Evolutionary conservation across 345 rosid species (phyloP).

Genomic region (Dimocarpus longan): DNA sequence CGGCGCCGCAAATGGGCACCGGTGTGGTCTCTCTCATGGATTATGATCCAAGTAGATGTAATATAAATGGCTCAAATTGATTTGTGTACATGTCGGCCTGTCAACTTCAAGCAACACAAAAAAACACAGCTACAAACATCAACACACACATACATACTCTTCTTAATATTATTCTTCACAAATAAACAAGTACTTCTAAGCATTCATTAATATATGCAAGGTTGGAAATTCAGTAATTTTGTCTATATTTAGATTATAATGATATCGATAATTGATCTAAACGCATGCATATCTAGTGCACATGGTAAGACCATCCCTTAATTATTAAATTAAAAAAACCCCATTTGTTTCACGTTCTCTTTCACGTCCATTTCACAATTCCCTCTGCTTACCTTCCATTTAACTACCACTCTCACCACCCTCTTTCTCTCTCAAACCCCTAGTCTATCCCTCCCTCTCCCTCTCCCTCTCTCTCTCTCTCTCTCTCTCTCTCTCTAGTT

Average conservation of each 20-base stretch:
- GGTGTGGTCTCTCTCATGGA: conserved; percentile 10
- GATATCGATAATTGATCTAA: background rate
- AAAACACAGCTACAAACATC: background rate
- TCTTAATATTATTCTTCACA: no score
- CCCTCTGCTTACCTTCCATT: conserved; percentile 16
- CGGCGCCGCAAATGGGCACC: conserved; percentile 32
- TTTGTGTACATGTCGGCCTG: background rate
- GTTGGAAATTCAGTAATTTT: no score
- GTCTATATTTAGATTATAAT: no score
- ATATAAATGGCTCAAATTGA: conserved; percentile 14
- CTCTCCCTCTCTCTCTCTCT: conserved; percentile 9
- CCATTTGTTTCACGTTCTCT: conserved; percentile 46
- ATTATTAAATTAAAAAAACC: background rate
- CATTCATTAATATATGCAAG: background rate
- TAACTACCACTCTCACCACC: conserved; percentile 27
- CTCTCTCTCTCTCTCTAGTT: background rate
- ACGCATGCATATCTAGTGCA: no score
- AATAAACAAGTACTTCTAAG: no score
- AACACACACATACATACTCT: background rate
- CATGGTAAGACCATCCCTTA: no score
- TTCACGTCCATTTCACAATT: conserved; percentile 32
- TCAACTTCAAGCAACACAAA: background rate
- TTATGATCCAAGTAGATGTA: background rate
- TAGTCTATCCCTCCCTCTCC: no score
- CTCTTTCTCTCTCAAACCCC: background rate